Evolutionary conservation across 2,329 filamentous ascomycete species (phyloP), one percentile per base, ranked within the genome.

Genomic region (Kalaharituber pfeilii): DNA sequence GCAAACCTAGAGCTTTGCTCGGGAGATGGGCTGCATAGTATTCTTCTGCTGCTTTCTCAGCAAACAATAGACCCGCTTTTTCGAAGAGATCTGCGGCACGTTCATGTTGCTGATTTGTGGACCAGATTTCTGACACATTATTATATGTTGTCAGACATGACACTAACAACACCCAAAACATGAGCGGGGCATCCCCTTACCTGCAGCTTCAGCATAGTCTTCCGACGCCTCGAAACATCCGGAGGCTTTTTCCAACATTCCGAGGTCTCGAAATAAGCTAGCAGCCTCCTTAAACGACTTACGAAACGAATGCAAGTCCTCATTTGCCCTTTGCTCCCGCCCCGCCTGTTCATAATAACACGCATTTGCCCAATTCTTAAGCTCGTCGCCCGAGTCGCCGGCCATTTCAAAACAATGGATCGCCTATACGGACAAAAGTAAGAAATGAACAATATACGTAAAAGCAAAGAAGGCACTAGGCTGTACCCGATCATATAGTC

Each of bases 401-500:
- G 51, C 61, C 24, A 58, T 59, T 26, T 24, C 56, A 54, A 36
- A 62, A 45, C 52, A 57, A 44, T 58, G 54, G 29, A 56, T 15
- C 15, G 33, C 53, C 24, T 49, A 13, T 27, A 11, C 45, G n/a
- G 8, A 33, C 8, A 33, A 8, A 33, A 33, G 29, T n/a, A 8
- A 8, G 8, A 33, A n/a, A n/a, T n/a, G n/a, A n/a, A n/a, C n/a
- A n/a, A n/a, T n/a, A 8, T 33, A 8, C 29, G 29, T n/a, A 8
- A 33, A 33, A 33, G n/a, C 39, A 3, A 30, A 22, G 9, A 50
- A 13, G 18, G 28, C 50, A 52, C 36, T 27, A 27, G 36, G 29
- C 15, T 24, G 9, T n/a, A 63, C 62, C 28, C 58, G 57, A 9
- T 61, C 56, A 39, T 59, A 65, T 24, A 63, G 58, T 49, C 59